Percentiles rank a stretch among this genome's conserved stretches.
These are phyloP conservation scores for Populus simonii DNA, from an alignment of 345 rosid species.

Conservation along the genomic window DNA sequence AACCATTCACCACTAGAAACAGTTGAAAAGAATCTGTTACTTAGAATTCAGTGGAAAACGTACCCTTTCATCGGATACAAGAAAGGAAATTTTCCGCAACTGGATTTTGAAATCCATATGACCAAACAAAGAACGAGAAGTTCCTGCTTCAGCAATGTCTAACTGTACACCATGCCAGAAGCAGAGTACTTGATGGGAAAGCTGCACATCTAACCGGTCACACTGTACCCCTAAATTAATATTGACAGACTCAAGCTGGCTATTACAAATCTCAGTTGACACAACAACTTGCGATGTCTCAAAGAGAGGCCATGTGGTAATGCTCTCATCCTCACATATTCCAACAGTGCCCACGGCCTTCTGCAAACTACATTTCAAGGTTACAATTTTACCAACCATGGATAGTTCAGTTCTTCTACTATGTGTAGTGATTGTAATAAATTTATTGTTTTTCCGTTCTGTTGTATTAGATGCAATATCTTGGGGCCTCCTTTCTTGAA, in stretches of 20 bases:
- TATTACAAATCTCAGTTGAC: slow-evolving; percentile 41
- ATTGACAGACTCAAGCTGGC: slow-evolving; percentile 30
- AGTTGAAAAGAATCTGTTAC: background rate
- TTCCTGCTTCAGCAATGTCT: slow-evolving; percentile 43
- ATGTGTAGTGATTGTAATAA: slow-evolving; percentile 39
- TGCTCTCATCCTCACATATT: slow-evolving; percentile 31
- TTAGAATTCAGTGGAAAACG: slow-evolving; percentile 10
- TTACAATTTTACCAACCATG: slow-evolving; percentile 40
- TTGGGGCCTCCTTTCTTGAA: slow-evolving; percentile 24
- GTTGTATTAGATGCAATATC: slow-evolving; percentile 21
- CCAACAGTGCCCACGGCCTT: slow-evolving; percentile 45
- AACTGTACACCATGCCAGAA: slow-evolving; percentile 59
- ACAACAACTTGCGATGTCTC: slow-evolving; percentile 49
- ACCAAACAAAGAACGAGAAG: slow-evolving; percentile 48
- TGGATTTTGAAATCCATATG: slow-evolving; percentile 43
- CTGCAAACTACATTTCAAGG: slow-evolving; percentile 49
- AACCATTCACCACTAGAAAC: slow-evolving; percentile 11
- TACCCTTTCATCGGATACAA: slow-evolving; percentile 92
- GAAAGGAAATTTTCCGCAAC: slow-evolving; percentile 59
- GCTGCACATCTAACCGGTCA: slow-evolving; percentile 54
- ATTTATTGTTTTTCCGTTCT: slow-evolving; percentile 46
- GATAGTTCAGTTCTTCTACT: slow-evolving; percentile 45
- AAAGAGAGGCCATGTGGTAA: slow-evolving; percentile 59
- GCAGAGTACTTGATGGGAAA: slow-evolving; percentile 65
- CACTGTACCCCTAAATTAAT: slow-evolving; percentile 44